Evolutionary conservation across 805 yeast genomes (phyloP).

Genomic region (Kregervanrija delftensis): DNA sequence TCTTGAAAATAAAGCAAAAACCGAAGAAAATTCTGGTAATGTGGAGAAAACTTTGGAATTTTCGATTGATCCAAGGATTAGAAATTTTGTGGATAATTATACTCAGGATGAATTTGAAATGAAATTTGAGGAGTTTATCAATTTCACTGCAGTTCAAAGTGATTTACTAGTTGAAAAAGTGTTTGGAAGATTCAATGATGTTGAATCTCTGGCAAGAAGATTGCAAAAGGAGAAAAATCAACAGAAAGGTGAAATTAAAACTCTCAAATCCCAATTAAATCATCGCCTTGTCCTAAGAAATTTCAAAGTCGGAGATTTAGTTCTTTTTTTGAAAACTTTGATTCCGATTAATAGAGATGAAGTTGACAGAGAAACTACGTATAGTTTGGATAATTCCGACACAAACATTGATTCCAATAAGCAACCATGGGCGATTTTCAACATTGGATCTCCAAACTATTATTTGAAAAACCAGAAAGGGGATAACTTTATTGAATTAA

Average conservation of each 20-base stretch:
- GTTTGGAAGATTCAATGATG: constrained; percentile 76
- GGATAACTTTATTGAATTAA: constrained; percentile 17
- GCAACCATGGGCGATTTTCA: constrained; percentile 92
- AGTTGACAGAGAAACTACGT: constrained; percentile 3
- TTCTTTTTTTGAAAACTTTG: constrained; percentile 73
- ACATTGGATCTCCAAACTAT: constrained; percentile 80
- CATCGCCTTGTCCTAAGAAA: constrained; percentile 58
- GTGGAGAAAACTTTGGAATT: not conserved
- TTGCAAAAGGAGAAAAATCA: constrained; percentile 64
- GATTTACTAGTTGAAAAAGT: constrained; percentile 32
- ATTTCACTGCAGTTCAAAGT: constrained; percentile 19
- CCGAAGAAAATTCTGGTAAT: constrained; percentile 4
- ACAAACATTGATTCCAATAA: constrained; percentile 2
- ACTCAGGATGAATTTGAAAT: constrained; percentile 15
- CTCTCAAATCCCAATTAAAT: constrained; percentile 28
- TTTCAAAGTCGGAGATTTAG: constrained; percentile 71
- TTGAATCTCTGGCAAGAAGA: constrained; percentile 82
- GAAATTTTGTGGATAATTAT: not conserved
- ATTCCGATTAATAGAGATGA: constrained; percentile 7
- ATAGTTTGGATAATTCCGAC: not conserved
- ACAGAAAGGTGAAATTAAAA: constrained; percentile 40
- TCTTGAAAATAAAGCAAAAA: constrained; percentile 9
- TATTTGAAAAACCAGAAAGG: constrained; percentile 44
- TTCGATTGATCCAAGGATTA: not conserved
- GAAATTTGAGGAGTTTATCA: constrained; percentile 30